Evolutionary conservation across 2,329 filamentous ascomycete species (phyloP), one percentile per base, ranked within the genome.

Genomic region (Plenodomus lindquistii): DNA sequence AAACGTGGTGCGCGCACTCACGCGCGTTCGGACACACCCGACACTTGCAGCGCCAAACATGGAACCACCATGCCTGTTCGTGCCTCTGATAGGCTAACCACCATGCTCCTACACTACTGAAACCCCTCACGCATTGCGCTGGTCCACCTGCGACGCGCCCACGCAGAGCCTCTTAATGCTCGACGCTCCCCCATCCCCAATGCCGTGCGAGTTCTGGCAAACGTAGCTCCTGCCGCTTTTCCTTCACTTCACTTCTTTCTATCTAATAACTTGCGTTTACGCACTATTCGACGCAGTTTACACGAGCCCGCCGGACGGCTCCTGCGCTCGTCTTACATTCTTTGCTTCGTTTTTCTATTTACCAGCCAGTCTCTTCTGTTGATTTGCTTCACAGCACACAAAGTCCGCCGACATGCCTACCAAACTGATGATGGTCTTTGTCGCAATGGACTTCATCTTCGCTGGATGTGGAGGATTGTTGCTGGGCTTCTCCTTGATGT

Each of bases 361-460:
- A 34, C 17, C 27, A 8, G 6, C 36, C 42, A 50, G 39, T 48
- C 52, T 48, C 48, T 50, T 44, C 43, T 21, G 22, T 41, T 43
- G 31, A 49, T 44, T 43, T 52, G 52, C 46, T 52, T 42, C 46
- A 50, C 42, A 47, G 43, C 50, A 46, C 52, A 44, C 34, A 39
- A 58, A 51, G 38, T 60, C 62, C 62, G 49, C 57, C 64, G 70
- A 50, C 55, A 81, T 78, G 75, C 73, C 75, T 61, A 78, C 81
- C 72, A 81, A 77, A 53, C 71, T 83, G 37, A 75, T 83, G 55
- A 61, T 79, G 60, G 73, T 77, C 50, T 84, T 79, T 65, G 62
- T 82, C 48, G 69, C 66, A 37, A 67, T 77, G 51, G 79, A 84
- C 65, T 55, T 81, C 39, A 64, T 82, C 57, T 83, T 84, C 63